These are phyloP conservation scores for Auriscalpium microsporum DNA, from an alignment of 768 basidiomycete genomes.

Conservation along the genomic window DNA sequence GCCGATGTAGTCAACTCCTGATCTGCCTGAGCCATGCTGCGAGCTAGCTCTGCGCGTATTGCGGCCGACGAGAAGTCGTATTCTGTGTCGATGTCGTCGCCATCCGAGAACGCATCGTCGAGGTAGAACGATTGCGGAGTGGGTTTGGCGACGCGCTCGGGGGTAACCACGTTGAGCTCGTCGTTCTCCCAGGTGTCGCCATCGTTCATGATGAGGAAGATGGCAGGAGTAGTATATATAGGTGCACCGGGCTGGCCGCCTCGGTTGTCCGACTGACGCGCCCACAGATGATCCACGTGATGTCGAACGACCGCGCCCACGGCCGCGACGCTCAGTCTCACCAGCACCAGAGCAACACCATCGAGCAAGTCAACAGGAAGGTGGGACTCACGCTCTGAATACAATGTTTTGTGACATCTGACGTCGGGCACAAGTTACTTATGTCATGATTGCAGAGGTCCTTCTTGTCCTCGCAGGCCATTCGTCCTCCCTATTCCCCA, in stretches of 20 bases:
- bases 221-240: background rate
- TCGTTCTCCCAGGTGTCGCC: background rate
- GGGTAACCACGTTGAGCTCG: background rate
- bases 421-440: background rate
- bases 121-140: constrained; percentile 2
- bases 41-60: constrained; percentile 56
- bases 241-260: background rate
- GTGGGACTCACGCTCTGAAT: background rate
- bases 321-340: background rate
- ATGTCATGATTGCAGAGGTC: constrained; percentile 78
- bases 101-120: constrained; percentile 66
- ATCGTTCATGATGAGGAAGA: constrained; percentile 1
- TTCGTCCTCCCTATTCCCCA: constrained; percentile 72
- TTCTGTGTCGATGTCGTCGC: constrained; percentile 38
- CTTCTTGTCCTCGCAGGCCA: constrained; percentile 84
- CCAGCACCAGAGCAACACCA: too few species aligned
- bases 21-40: constrained; percentile 30
- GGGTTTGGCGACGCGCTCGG: background rate
- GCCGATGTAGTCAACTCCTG: constrained; percentile 22
- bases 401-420: background rate
- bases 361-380: background rate
- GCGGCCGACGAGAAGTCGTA: constrained; percentile 51
- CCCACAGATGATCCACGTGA: background rate
- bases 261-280: background rate
- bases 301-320: background rate